These are phyloP conservation scores for Cyclanthera cordifolia DNA, from an alignment of 306 rosid species.

Conservation along the genomic window DNA sequence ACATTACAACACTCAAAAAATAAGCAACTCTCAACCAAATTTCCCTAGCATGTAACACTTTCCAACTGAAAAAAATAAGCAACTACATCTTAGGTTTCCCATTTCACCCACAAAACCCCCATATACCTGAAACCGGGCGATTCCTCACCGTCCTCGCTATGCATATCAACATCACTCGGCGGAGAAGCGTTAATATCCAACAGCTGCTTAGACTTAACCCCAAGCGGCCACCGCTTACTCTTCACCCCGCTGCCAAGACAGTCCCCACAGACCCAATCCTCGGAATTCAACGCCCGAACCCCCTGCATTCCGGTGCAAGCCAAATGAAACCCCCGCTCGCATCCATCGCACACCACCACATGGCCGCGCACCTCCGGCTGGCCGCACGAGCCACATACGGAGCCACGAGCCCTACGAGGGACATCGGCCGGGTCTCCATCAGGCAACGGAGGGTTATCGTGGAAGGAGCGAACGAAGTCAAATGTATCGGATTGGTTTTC, in stretches of 20 bases:
- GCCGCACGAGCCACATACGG: constrained; percentile 40
- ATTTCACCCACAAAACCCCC: not conserved
- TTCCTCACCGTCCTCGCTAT: constrained; percentile 33
- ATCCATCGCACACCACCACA: constrained; percentile 85
- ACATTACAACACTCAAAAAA: not conserved
- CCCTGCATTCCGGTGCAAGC: constrained; percentile 68
- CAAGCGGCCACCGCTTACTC: constrained; percentile 95
- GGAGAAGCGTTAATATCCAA: constrained; percentile 92
- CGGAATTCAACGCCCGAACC: constrained; percentile 29
- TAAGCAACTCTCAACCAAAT: not conserved
- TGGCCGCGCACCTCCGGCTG: constrained; percentile 36
- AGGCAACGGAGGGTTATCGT: constrained; percentile 71
- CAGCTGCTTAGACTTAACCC: constrained; percentile 72
- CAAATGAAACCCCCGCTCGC: constrained; percentile 79
- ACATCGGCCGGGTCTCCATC: constrained; percentile 53
- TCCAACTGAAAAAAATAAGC: not conserved
- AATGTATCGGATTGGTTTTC: constrained; percentile 66
- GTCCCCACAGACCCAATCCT: constrained; percentile 86
- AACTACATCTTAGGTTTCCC: not conserved
- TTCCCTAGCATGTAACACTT: not conserved
- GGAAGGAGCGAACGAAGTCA: constrained; percentile 68
- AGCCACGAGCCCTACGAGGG: constrained; percentile 27
- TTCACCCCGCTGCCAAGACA: constrained; percentile 45
- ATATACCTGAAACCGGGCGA: constrained; percentile 53
- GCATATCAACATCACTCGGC: constrained; percentile 60